These are phyloP conservation scores for Acacia confusa DNA, from an alignment of 306 rosid species.

Conservation along the genomic window DNA sequence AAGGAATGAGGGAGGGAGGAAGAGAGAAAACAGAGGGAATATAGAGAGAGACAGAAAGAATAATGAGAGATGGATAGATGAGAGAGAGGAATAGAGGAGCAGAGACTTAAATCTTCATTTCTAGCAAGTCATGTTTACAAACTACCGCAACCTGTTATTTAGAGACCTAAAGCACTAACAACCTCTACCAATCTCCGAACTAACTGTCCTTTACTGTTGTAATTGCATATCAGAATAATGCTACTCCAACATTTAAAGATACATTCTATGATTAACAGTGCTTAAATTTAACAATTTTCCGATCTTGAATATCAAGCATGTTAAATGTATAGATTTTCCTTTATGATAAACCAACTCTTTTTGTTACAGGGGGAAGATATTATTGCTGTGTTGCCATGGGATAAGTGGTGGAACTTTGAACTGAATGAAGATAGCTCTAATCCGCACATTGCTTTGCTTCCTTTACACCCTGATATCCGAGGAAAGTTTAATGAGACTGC, in stretches of 20 bases:
- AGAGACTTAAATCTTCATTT: not conserved
- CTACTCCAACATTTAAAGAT: not conserved
- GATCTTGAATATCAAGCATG: not conserved
- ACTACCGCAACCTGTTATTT: not conserved
- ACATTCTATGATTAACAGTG: not conserved
- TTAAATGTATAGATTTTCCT: conserved; percentile 4
- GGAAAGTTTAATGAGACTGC: conserved; percentile 90
- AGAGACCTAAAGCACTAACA: not conserved
- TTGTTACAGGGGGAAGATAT: conserved; percentile 84
- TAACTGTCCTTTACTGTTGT: not conserved
- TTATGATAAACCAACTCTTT: conserved; percentile 7
- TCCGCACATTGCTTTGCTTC: conserved; percentile 94
- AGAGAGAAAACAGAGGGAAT: not conserved
- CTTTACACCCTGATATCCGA: conserved; percentile 78
- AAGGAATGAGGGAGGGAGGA: not conserved
- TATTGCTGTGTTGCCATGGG: conserved; percentile 87
- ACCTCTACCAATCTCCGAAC: not conserved
- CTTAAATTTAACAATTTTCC: not conserved
- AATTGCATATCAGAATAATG: not conserved
- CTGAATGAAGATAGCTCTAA: conserved; percentile 74
- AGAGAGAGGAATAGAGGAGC: not conserved
- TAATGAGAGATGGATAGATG: too few species aligned
- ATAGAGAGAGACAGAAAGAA: not conserved
- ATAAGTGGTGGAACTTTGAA: conserved; percentile 96
- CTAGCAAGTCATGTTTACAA: not conserved